Conservation (phyloP, 352 stramenopile genomes). For the Sclerospora graminicola region DNA sequence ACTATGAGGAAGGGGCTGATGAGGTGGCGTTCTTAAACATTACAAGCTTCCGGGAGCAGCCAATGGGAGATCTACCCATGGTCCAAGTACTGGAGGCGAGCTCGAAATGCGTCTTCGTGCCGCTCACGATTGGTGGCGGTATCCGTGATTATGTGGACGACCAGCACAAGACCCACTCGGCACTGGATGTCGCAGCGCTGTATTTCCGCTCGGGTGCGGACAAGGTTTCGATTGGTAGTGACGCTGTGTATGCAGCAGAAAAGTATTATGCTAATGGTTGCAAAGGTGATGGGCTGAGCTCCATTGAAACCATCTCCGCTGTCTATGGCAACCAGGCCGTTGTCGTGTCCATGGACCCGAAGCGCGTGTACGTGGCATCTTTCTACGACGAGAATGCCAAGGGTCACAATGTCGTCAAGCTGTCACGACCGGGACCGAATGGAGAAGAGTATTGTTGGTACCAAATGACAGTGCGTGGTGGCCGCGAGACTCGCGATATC, state of each 20-base stretch:
- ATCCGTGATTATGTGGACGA: conserved; percentile 95
- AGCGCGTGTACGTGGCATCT: conserved; percentile 77
- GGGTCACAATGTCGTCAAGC: conserved; percentile 54
- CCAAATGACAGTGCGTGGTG: conserved; percentile 95
- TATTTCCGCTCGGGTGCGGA: conserved; percentile 98
- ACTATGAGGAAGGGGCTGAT: conserved; percentile 94
- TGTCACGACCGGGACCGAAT: conserved; percentile 82
- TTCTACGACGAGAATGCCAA: conserved; percentile 56
- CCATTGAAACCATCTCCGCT: conserved; percentile 94
- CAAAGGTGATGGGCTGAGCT: conserved; percentile 71
- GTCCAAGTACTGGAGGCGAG: conserved; percentile 91
- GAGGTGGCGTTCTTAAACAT: conserved; percentile 99
- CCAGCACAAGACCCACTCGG: conserved; percentile 77
- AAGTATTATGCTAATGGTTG: conserved; percentile 68
- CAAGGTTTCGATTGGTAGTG: conserved; percentile 96
- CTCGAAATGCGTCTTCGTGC: conserved; percentile 95
- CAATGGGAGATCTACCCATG: conserved; percentile 96
- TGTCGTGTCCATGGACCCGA: conserved; percentile 96
- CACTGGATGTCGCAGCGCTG: conserved; percentile 90
- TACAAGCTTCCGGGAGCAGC: conserved; percentile 95
- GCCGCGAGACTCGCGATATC: conserved; percentile 85
- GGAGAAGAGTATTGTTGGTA: conserved; percentile 95
- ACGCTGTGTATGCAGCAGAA: conserved; percentile 92
- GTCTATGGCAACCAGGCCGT: conserved; percentile 97
- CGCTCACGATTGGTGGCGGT: conserved; percentile 94